Evolutionary conservation across 352 stramenopile species (phyloP), one percentile per base, ranked within the genome.

Genomic region (Phytopythium litorale): DNA sequence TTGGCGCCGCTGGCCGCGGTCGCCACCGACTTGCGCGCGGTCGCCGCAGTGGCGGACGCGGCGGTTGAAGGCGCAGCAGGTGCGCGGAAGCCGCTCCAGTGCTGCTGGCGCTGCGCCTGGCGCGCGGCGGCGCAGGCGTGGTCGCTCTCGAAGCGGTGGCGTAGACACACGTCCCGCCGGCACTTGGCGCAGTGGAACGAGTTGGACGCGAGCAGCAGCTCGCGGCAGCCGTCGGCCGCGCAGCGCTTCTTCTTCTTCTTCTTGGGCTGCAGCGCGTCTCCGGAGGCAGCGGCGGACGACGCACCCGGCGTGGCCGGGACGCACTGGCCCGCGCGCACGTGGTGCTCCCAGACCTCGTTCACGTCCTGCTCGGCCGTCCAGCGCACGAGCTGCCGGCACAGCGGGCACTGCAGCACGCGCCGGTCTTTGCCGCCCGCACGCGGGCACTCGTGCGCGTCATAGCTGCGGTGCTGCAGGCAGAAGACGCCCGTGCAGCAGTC

Each of bases 391-490:
- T 81, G 68, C 33, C 72, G 74, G 54, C 84, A 94, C 33, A 94
- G 67, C 15, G 84, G 84, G 48, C 84, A 93, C 42, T 88, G 68
- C 23, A 94, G 71, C 33, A 91, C 84, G 58, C 84, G 84, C 19
- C 72, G 72, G 60, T 94, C 82, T 23, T 83, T 73, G 61, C 72
- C 84, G 37, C 83, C 82, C 3, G 79, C 79, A 15, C 75, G 75
- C 0, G 81, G 76, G 50, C 87, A 96, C 54, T 72, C 71, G 71
- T 96, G 87, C 11, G 74, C 71, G 59, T 86, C 73, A 62, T 94
- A 93, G 54, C 73, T 91, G 57, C 87, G 85, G 61, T 96, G 87
- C 16, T 84, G 72, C n/a, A 96, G 78, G 63, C 87, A 96, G 62
- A 94, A 96, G 51, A 94, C 68, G 55, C 74, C 73, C 30, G 54